Evolutionary conservation across 805 yeast species (phyloP).

Genomic region (Cyberlindnera xishuangbannaensis): DNA sequence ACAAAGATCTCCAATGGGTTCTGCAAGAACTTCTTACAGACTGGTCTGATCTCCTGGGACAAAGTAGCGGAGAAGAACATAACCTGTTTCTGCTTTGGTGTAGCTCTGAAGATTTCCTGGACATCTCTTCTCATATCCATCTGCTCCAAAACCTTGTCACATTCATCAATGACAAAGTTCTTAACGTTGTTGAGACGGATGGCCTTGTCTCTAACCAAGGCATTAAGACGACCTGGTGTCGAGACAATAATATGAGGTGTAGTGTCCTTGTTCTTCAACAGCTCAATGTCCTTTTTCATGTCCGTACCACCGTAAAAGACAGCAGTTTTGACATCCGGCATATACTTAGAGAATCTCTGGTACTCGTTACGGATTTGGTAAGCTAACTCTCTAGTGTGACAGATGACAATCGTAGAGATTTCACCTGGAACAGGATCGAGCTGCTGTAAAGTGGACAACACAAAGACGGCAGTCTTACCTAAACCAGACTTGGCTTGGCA

Average conservation of each 20-base stretch:
- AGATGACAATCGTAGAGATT: conserved; percentile 86
- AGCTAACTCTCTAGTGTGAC: conserved; percentile 98
- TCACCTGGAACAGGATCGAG: conserved; percentile 97
- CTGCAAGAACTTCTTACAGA: conserved; percentile 97
- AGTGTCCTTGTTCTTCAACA: conserved; percentile 85
- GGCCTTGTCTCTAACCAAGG: conserved; percentile 85
- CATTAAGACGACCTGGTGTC: conserved; percentile 96
- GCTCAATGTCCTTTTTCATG: conserved; percentile 77
- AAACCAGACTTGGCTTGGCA: conserved; percentile 99
- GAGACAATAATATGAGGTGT: conserved; percentile 97
- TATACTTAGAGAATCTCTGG: conserved; percentile 94
- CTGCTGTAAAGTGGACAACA: conserved; percentile 92
- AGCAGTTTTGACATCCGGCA: conserved; percentile 96
- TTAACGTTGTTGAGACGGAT: conserved; percentile 84
- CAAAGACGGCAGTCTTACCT: conserved; percentile 98
- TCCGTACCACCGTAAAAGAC: conserved; percentile 97
- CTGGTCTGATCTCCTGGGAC: conserved; percentile 89
- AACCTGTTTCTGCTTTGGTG: conserved; percentile 98
- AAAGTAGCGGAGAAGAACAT: conserved; percentile 99
- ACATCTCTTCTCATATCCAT: conserved; percentile 97
- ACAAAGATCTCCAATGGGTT: conserved; percentile 96
- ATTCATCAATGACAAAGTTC: conserved; percentile 94
- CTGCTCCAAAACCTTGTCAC: conserved; percentile 94
- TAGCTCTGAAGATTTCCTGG: conserved; percentile 94
- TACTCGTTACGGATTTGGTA: conserved; percentile 97